Base-by-base conservation (phyloP, 1,284 basidiomycete species). In the Irpex lacteus region DNA sequence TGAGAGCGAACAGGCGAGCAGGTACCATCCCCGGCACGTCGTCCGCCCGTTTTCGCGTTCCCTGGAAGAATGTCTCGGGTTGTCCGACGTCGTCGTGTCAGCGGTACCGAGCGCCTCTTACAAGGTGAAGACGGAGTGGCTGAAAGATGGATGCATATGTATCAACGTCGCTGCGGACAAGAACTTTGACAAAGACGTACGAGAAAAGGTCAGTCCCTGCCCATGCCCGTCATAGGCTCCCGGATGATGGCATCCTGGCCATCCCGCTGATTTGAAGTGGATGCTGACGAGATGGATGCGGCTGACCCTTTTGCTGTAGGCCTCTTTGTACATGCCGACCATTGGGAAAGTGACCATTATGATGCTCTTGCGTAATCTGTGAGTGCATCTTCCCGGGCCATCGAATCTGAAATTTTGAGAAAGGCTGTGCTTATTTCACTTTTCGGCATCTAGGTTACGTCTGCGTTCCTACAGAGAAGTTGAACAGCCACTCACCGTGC, bases 341-440 rank as follows among this genome's bases (percentile, higher is more conserved):
- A 95, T 99, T 34, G 97, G 97, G 50, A 98, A 98, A 80, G 93
- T 97, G 66, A 99, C 97, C 1, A 98, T 98, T 69, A 83, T 96
- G 72, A 98, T 99, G 95, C 84, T 99, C 38, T 86, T 98, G 74
- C 86, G 97, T 62, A 99, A 98, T 77, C 75, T 99, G 90, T 93
- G 72, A 74, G 91, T 79, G 53, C 58, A 44, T 11, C 21, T 44
- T 44, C 15, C 15, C 40, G 21, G 54, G 26, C 9, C 50, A 47
- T n/a, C 52, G 54, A 34, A 34, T 9, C 34, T 15, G 26, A 56
- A 15, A 56, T 53, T 18, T 53, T 9, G 26, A 6, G 50, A 26
- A 56, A 37, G 18, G 54, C 54, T 26, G 32, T 56, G 54, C 54
- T 56, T 15, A 56, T 34, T 21, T 37, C 21, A 32, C 11, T 19